Percentiles rank a stretch among this genome's conserved stretches.
Evolutionary conservation across 1,284 basidiomycete genomes (phyloP).

Genomic region (Omphalotus olearius): DNA sequence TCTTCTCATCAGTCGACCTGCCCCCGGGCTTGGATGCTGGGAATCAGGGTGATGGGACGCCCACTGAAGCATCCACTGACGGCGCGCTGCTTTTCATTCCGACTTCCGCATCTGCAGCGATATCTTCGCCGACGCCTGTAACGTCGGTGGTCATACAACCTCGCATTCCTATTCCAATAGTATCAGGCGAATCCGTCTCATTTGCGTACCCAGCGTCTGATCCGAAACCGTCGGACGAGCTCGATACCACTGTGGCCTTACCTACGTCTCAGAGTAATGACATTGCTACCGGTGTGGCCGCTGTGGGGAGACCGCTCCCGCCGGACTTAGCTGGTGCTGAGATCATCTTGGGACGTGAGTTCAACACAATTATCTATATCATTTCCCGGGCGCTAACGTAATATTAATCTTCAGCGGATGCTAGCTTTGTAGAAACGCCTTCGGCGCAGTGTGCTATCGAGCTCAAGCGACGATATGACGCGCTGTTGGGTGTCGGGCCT

Average conservation of each 20-base stretch:
- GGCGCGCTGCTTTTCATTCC: too few relatives aligned
- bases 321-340: conserved; percentile 54
- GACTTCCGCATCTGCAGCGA: too few relatives aligned
- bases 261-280: neutral
- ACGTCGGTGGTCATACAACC: neutral
- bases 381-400: neutral
- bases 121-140: too few relatives aligned
- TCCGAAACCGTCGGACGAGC: neutral
- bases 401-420: conserved; percentile 42
- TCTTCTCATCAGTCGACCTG: neutral
- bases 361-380: neutral
- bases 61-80: neutral
- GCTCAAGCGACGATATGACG: conserved; percentile 70
- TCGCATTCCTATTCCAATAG: conserved; percentile 4
- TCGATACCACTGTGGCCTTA: too few relatives aligned
- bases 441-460: conserved; percentile 69
- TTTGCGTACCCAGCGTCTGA: conserved; percentile 2
- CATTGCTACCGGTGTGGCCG: too few relatives aligned
- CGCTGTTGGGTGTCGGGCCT: conserved; percentile 58
- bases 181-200: neutral
- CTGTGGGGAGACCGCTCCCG: conserved; percentile 14
- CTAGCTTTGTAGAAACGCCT: conserved; percentile 73
- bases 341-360: conserved; percentile 59
- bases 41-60: neutral
- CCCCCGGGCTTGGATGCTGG: neutral